Base-by-base conservation (phyloP, 2,329 filamentous ascomycete species). In the Aureobasidium vineae region DNA sequence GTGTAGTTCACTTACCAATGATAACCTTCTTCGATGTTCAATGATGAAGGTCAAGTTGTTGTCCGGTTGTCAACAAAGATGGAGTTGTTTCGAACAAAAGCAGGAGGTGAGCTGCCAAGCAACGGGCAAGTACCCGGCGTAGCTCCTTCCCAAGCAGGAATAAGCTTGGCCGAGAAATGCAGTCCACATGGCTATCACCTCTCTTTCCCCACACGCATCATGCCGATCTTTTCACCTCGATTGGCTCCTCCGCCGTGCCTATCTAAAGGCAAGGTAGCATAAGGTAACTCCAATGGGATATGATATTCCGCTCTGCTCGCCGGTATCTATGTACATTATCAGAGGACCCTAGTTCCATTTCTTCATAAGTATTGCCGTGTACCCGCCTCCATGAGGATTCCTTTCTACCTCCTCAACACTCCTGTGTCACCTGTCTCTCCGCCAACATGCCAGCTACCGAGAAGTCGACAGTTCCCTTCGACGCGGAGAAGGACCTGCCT, bases 401-500 rank as follows among this genome's bases (percentile, higher is more conserved):
- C 21, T 10, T 19, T 45, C 8, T 23, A 1, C 11, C 6, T 11
- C 2, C 21, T 16, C 15, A 10, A 15, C 19, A 3, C 13, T 26
- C 2, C 38, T 19, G 5, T 47, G 13, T 45, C 40, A 10, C 40
- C n/a, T 11, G 1, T 36, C 19, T 26, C 11, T 41, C 41, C 19
- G 5, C 16, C 41, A 49, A 23, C 4, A 61, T 61, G 57, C 15
- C 57, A 3, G 43, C 16, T 26, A 36, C 28, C 7, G 59, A 52
- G 33, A 63, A 63, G 28, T 21, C 41, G 8, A 10, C 43, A 7
- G n/a, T 26, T 19, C 57, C 59, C 19, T 47, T 49, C 13, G 71
- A 73, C 5, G 66, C 69, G 28, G 73, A 75, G 28, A 71, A 73
- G 68, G 67, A 71, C 5, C 40, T 73, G 3, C 68, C 73, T 16